Evolutionary conservation across 2,329 filamentous ascomycete species (phyloP).

Genomic region (Colletotrichum sp.): DNA sequence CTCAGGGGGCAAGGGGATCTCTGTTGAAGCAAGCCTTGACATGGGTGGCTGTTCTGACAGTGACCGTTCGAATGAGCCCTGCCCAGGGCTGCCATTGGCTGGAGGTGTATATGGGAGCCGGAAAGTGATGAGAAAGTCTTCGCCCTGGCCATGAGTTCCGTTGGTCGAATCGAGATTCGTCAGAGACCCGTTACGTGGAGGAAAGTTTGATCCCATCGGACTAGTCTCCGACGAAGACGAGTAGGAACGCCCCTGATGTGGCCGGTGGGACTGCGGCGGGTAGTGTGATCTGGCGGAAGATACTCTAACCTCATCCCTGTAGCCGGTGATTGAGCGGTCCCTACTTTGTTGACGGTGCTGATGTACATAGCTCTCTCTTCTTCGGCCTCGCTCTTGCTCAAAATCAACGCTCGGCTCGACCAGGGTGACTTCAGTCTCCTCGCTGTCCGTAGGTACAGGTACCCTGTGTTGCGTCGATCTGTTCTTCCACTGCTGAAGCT

Average conservation of each 20-base stretch:
- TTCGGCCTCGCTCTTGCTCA: slow-evolving; percentile 8
- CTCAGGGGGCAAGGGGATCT: background rate
- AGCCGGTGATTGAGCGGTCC: slow-evolving; percentile 17
- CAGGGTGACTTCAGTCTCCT: background rate
- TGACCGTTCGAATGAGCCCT: slow-evolving; percentile 5
- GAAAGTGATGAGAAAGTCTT: slow-evolving; percentile 12
- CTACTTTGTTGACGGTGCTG: slow-evolving; percentile 18
- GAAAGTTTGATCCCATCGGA: background rate
- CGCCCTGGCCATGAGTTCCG: background rate
- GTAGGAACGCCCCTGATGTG: background rate
- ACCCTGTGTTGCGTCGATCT: background rate
- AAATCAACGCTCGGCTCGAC: slow-evolving; percentile 5
- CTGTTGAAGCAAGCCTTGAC: background rate
- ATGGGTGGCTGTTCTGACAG: background rate
- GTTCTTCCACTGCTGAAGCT: slow-evolving; percentile 33
- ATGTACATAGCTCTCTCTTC: slow-evolving; percentile 17
- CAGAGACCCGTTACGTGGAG: background rate
- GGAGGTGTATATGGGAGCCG: slow-evolving; percentile 18
- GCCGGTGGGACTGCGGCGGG: slow-evolving; percentile 16
- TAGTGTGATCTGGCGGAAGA: slow-evolving; percentile 20
- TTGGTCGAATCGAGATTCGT: background rate
- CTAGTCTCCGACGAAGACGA: slow-evolving; percentile 8
- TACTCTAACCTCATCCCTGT: slow-evolving; percentile 12
- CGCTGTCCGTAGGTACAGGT: background rate
- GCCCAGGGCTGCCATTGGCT: background rate